Evolutionary conservation across 2,329 filamentous ascomycete species (phyloP).

Genomic region (Pezicula rhizophila): DNA sequence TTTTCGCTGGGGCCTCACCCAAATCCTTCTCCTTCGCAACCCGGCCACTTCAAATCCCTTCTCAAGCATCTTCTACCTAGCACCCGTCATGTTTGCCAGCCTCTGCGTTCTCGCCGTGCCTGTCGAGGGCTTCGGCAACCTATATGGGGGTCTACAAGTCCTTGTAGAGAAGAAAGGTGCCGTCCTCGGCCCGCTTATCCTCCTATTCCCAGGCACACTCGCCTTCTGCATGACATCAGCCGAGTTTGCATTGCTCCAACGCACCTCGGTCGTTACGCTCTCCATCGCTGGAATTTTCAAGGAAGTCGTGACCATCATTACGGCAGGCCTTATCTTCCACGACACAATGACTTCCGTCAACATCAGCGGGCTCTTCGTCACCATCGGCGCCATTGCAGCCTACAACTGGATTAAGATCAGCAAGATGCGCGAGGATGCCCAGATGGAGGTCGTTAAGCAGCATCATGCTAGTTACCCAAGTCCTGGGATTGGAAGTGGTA

Average conservation of each 20-base stretch:
- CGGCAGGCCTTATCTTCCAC: constrained; percentile 81
- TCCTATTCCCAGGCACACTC: constrained; percentile 84
- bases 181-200: constrained; percentile 60
- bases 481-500: constrained; percentile 7
- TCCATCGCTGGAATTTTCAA: constrained; percentile 99
- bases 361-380: constrained; percentile 78
- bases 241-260: constrained; percentile 90
- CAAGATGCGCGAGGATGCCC: constrained; percentile 78
- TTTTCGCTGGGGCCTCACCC: constrained; percentile 97
- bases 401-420: constrained; percentile 95
- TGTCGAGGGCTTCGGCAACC: constrained; percentile 70
- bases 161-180: constrained; percentile 65
- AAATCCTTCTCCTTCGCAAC: constrained; percentile 89
- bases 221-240: constrained; percentile 96
- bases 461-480: constrained; percentile 1
- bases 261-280: constrained; percentile 91
- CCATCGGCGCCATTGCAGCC: constrained; percentile 74
- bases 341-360: constrained; percentile 86
- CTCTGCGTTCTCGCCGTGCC: constrained; percentile 76
- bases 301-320: constrained; percentile 91
- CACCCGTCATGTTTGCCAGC: constrained; percentile 88
- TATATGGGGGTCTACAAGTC: constrained; percentile 58
- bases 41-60: constrained; percentile 95
- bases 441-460: constrained; percentile 38
- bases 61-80: constrained; percentile 95